Base-by-base conservation (phyloP, 75 land plant species). In the Larix kaempferi region DNA sequence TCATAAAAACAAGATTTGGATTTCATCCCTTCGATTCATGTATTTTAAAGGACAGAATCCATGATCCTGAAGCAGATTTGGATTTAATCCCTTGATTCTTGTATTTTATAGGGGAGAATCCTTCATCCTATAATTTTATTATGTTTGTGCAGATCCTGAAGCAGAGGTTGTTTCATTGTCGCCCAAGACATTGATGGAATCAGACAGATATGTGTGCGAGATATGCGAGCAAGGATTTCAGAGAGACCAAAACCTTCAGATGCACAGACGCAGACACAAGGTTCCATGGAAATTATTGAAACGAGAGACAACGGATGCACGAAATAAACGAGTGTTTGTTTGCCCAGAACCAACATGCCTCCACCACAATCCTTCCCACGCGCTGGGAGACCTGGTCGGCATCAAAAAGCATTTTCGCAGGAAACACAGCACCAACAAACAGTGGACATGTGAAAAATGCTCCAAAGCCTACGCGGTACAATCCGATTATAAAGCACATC, bases 171-270 rank as follows among this genome's bases (percentile, higher is more conserved):
- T 96, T 41, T 83, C 91, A 29, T 88, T 96, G 5, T 94, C 99
- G 22, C 98, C 99, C 8, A 79, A 89, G 71, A 94, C 93, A 13
- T 85, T 96, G 37, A 77, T 96, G 88, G 99, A 94, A 74, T 94
- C 99, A 21, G 95, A 96, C 73, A 82, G 95, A 26, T 96, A 92
- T 74, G 90, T 94, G 3, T 96, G 99, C 65, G 98, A 94, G 88
- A 96, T 96, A 76, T 96, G 99, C 90, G 90, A 93, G 75, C 99
- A 94, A 69, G 98, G 99, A 25, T 96, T 96, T 79, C 98, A 94
- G 80, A 75, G 99, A 22, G 99, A 96, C 56, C 99, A 96, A 72
- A 96, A 96, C 81, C 88, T 96, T 39, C 99, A 96, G 84, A 94
- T 96, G 98, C 99, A 96, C 84, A 69, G 98, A 63, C 83, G 99